Base-by-base conservation (phyloP, 345 rosid species). In the Bruguiera sexangula region DNA sequence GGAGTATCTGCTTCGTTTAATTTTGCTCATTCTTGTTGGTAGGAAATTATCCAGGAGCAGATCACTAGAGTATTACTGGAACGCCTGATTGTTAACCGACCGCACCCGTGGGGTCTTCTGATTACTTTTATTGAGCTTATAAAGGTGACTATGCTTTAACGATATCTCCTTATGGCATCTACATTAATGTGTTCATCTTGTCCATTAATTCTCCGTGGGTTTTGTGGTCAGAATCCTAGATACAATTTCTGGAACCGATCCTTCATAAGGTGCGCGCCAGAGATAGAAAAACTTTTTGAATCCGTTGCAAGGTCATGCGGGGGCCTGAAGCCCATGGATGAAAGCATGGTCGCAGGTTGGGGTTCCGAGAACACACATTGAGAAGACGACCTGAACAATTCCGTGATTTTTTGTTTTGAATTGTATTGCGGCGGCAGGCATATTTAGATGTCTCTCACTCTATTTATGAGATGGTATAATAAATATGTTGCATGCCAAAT, bases 61-160 rank as follows among this genome's bases (percentile, higher is more conserved):
- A 96, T 96, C 59, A 92, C 99, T 7, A 82, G 99, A 75, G 98
- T 96, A 11, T 66, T 96, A 75, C 82, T 96, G 78, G 99, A 96
- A 82, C 94, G 99, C 51, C 89, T 96, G 8, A 90, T 92, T 37
- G 99, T 92, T 30, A 92, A 88, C 65, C 79, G 93, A 63, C 99
- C 99, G 24, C 99, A 96, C 76, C 99, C 99, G 0, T 96, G 99
- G 99, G 99, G 99, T 37, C 97, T 96, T 55, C 92, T 96, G 64
- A 96, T 96, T 65, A 89, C 99, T 16, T 96, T 96, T 85, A 96
- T 96, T 10, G 98, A 96, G 84, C 95, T 96, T 63, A 96, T 96
- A 76, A 96, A 88, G 96, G 96, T 88, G 48, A 74, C 8, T 26
- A 0, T 24, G 13, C 1, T 29, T 18, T 21, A 6, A 7, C 18